These are phyloP conservation scores for Balakata baccata DNA, from an alignment of 345 rosid genomes.

Conservation along the genomic window DNA sequence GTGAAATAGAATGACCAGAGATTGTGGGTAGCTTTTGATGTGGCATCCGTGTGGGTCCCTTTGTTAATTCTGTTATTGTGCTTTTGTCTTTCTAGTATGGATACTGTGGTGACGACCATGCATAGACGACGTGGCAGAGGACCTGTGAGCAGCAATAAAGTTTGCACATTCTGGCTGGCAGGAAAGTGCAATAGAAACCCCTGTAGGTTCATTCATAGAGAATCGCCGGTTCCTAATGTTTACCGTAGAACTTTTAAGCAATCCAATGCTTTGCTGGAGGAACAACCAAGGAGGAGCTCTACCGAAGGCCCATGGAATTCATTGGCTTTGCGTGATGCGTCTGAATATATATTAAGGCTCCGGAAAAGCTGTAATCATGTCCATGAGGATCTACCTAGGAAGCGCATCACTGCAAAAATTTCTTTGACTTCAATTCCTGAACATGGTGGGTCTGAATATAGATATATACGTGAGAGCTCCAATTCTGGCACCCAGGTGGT, in stretches of 20 bases:
- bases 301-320: background rate
- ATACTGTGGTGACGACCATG: background rate
- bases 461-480: background rate
- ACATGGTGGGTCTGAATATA: background rate
- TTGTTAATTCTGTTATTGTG: background rate
- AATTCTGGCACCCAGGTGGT: background rate
- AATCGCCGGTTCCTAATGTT: background rate
- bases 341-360: background rate
- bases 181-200: constrained; percentile 40
- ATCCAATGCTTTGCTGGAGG: background rate
- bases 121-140: constrained; percentile 2
- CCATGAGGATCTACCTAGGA: background rate
- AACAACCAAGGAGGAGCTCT: constrained; percentile 6
- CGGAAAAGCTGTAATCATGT: background rate
- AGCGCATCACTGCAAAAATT: background rate
- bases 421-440: background rate
- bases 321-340: background rate
- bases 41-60: too few species aligned
- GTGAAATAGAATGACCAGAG: too few species aligned
- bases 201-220: constrained; percentile 29
- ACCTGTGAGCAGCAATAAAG: background rate
- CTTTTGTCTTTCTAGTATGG: constrained; percentile 9
- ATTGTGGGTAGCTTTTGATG: too few species aligned
- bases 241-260: background rate
- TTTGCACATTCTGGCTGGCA: constrained; percentile 19